Conservation (phyloP, 1,284 basidiomycete species). For the Albatrellus sp. region DNA sequence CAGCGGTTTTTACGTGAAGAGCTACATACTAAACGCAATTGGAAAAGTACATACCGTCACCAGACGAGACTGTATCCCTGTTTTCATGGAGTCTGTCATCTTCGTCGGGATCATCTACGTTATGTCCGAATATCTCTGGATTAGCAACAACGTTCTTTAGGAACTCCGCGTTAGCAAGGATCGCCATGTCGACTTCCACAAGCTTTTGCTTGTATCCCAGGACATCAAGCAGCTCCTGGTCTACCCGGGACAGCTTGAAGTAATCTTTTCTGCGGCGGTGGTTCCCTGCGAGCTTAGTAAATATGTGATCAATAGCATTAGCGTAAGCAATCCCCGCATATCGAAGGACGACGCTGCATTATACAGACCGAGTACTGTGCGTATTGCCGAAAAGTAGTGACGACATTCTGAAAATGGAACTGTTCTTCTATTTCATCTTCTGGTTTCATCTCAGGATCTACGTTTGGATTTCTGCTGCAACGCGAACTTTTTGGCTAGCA, state of each 20-base stretch:
- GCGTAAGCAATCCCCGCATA: conserved; percentile 2
- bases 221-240: conserved; percentile 45
- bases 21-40: background rate
- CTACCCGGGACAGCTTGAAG: conserved; percentile 43
- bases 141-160: conserved; percentile 51
- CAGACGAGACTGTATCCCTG: conserved; percentile 6
- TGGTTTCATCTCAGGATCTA: conserved; percentile 6
- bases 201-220: conserved; percentile 62
- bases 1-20: background rate
- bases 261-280: conserved; percentile 66
- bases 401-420: conserved; percentile 53
- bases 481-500: no score
- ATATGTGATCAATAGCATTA: background rate
- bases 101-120: conserved; percentile 18
- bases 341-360: background rate
- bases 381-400: conserved; percentile 56
- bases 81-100: conserved; percentile 19
- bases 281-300: conserved; percentile 53
- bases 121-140: conserved; percentile 63
- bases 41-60: background rate
- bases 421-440: conserved; percentile 35
- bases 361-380: conserved; percentile 44
- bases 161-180: conserved; percentile 59
- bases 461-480: no score
- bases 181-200: conserved; percentile 54